phyloP scores from a whole-genome alignment of 2,329 filamentous ascomycete species.

The Dichotomopilus funicola region DNA sequence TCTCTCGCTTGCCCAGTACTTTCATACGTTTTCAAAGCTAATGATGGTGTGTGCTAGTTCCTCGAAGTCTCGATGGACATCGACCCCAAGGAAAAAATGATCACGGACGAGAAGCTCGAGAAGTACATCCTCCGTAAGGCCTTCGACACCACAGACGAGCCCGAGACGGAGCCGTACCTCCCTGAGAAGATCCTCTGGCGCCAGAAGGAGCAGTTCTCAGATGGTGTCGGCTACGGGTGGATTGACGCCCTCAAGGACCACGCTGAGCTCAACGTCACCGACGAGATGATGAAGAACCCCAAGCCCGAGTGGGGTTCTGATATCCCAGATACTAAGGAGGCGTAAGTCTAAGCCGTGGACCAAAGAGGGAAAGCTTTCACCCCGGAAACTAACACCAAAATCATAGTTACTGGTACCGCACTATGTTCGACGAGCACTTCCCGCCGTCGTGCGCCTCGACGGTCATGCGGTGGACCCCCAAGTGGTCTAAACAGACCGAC shows the following conservation, averaged over 20 bases:
- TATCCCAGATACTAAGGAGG: conserved; percentile 93
- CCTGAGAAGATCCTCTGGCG: conserved; percentile 94
- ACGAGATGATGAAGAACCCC: conserved; percentile 98
- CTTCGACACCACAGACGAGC: conserved; percentile 88
- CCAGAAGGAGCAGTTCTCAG: conserved; percentile 99
- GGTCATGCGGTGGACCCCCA: conserved; percentile 94
- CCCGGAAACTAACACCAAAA: conserved; percentile 6
- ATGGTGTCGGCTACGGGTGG: conserved; percentile 98
- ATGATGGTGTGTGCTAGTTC: conserved; percentile 45
- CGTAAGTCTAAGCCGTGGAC: conserved; percentile 50
- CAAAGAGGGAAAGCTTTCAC: no score
- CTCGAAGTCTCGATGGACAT: conserved; percentile 89
- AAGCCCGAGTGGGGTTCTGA: conserved; percentile 94
- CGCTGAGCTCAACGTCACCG: conserved; percentile 80
- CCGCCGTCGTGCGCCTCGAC: conserved; percentile 84
- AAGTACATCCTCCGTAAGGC: conserved; percentile 98
- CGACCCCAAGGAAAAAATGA: conserved; percentile 93
- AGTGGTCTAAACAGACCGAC: conserved; percentile 93
- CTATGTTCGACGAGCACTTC: conserved; percentile 99
- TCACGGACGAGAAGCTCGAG: conserved; percentile 80
- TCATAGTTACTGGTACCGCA: conserved; percentile 84
- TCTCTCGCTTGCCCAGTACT: neutral
- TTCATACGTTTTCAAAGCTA: neutral
- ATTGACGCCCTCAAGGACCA: conserved; percentile 96
- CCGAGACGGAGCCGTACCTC: conserved; percentile 76